Evolutionary conservation across 176 grass and related monocot genomes (phyloP), one percentile per base, ranked within the genome.

Genomic region (Elaeis guineensis): DNA sequence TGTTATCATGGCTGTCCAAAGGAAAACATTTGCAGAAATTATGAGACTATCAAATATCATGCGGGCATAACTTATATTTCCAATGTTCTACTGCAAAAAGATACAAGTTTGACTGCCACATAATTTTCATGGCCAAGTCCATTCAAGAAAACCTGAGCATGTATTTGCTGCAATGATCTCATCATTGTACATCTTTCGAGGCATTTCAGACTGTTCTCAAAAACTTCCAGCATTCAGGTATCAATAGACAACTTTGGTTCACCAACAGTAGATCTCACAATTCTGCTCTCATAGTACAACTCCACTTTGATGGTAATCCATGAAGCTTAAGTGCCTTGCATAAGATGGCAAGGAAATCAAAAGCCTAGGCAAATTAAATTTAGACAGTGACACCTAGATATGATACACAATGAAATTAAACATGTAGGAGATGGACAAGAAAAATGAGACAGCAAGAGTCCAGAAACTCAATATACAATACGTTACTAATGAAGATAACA

Each of bases 61-160:
- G 55, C 70, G 66, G 35, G 81, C 61, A 52, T 85, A 76, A 63
- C 26, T 23, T 23, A 61, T 21, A 20, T 54, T 50, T 0, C 70
- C 70, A 65, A 61, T 19, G 74, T 72, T 3, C 17, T 79, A 16
- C 29, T 61, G 52, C 77, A 77, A 2, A 72, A 57, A 16, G 77
- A 64, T 69, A 81, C 55, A 26, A 81, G 81, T 18, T 72, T 23
- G 24, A 85, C 80, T 63, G 77, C 86, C 0, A 64, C 57, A 57
- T 68, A 64, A 50, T 76, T 76, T 0, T 79, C 61, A 17, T 65
- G 71, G 28, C 39, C 59, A 60, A 83, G 59, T 25, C 77, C 80
- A 18, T 70, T 65, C 44, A 74, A 50, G 56, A 80, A 59, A 19
- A 78, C 70, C 49, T 74, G 85, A 63, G 73, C 73, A 28, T 89